A percentile compares a stretch with the other conserved stretches of the same genome.
phyloP scores from a whole-genome alignment of 176 grass and related monocot species.

The Rhynchospora pubera region DNA sequence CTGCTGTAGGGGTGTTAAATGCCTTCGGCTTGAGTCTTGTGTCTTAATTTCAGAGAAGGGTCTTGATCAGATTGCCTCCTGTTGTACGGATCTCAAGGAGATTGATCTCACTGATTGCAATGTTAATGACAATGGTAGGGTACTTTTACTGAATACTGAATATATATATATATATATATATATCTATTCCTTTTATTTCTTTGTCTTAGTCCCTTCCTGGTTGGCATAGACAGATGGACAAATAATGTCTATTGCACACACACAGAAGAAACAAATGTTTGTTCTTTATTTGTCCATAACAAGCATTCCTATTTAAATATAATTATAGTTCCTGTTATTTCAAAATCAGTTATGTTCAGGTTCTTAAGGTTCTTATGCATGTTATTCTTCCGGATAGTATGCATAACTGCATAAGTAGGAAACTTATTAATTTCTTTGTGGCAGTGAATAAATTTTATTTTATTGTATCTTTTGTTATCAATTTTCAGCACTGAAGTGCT shows the following conservation, averaged over 20 bases:
- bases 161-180: no score
- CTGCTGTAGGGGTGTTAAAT: conserved; percentile 69
- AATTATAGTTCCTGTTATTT: background rate
- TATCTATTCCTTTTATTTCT: background rate
- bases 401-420: background rate
- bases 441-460: background rate
- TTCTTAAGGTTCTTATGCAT: background rate
- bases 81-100: conserved; percentile 74
- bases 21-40: conserved; percentile 70
- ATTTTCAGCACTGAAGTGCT: conserved; percentile 69
- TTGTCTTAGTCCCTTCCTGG: background rate
- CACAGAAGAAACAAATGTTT: background rate
- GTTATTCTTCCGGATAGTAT: background rate
- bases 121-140: conserved; percentile 63
- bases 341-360: background rate
- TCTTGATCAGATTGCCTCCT: conserved; percentile 39
- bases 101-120: conserved; percentile 90
- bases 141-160: background rate
- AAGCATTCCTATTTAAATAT: background rate
- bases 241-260: background rate
- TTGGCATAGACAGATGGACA: background rate
- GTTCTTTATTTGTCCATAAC: background rate
- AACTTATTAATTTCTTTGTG: background rate
- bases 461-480: conserved; percentile 2
- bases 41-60: conserved; percentile 80